A percentile compares a stretch with the other conserved stretches of the same genome.
phyloP scores from a whole-genome alignment of 345 rosid species.

The Eucalyptus virginea region DNA sequence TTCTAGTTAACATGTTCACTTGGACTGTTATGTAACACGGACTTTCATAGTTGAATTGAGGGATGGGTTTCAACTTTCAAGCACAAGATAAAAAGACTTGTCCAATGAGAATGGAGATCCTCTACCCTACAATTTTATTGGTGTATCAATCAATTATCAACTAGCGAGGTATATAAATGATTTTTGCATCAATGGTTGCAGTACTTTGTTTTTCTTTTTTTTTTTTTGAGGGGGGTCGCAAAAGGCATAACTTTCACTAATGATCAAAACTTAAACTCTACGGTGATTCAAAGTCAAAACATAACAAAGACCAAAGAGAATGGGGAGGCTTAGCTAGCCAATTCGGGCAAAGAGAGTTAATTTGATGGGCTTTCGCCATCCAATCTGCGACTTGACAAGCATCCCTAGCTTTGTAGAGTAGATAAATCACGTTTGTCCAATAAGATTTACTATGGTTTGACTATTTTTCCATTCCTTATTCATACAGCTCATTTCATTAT shows the following conservation, averaged over 20 bases:
- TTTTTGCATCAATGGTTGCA: no score
- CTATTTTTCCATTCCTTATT: neutral
- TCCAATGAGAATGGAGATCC: no score
- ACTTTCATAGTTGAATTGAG: no score
- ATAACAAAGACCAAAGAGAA: neutral
- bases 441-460: neutral
- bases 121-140: no score
- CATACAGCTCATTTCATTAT: no score
- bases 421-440: neutral
- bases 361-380: no score
- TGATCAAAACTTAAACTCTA: no score
- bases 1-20: neutral
- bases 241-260: neutral
- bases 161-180: no score
- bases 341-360: neutral
- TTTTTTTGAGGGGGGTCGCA: neutral
- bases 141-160: no score
- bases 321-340: neutral
- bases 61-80: no score
- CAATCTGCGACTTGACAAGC: neutral
- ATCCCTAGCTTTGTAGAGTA: neutral
- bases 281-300: neutral
- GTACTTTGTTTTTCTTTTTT: no score
- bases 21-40: fast-evolving
- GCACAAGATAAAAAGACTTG: no score